Percentiles rank a stretch among this genome's conserved stretches.
These are phyloP conservation scores for Sugiyamaella pinicola DNA, from an alignment of 1,139 yeast genomes.

Conservation along the genomic window DNA sequence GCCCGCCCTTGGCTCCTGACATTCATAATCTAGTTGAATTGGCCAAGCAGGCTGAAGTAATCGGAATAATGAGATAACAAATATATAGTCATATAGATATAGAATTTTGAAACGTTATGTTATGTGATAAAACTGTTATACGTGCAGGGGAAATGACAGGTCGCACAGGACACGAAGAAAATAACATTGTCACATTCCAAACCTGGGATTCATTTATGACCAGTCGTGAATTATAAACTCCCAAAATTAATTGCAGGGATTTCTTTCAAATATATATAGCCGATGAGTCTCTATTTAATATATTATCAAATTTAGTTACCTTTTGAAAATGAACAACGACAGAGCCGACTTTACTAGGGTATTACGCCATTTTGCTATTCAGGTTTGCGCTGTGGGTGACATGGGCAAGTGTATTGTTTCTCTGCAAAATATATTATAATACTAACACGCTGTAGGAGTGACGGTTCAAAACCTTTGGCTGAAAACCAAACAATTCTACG, in stretches of 20 bases:
- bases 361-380: conserved; percentile 9
- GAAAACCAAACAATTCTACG: background rate
- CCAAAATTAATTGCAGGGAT: too few species aligned
- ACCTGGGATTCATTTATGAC: too few species aligned
- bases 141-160: too few species aligned
- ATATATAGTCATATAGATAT: too few species aligned
- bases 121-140: too few species aligned
- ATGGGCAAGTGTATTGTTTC: background rate
- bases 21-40: background rate
- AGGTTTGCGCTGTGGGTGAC: conserved; percentile 7
- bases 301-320: too few species aligned
- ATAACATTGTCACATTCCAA: too few species aligned
- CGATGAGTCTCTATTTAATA: too few species aligned
- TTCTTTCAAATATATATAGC: too few species aligned
- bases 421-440: background rate
- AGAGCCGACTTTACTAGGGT: background rate
- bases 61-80: conserved; percentile 15
- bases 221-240: too few species aligned
- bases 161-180: too few species aligned
- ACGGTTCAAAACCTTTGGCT: background rate
- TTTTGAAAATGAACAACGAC: background rate
- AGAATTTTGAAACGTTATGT: too few species aligned
- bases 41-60: background rate
- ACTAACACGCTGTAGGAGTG: background rate
- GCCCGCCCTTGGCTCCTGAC: conserved; percentile 4